Percentiles rank a stretch among this genome's conserved stretches.
phyloP scores from a whole-genome alignment of 1,139 yeast species.

The Insectozyma bohioensis region DNA sequence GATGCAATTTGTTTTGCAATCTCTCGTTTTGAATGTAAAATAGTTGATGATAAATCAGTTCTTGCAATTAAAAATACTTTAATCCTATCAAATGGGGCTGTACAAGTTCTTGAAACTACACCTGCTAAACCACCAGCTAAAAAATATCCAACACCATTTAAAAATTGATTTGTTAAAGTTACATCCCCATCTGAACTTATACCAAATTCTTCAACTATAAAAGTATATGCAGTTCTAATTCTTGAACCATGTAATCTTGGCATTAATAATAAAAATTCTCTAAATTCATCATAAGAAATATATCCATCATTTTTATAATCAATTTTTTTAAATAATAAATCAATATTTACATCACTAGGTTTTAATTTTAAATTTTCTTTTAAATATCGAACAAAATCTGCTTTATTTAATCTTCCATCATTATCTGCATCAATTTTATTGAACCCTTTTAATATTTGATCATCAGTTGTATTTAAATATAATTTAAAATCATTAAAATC shows the following conservation, averaged over 20 bases:
- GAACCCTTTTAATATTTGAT: conserved; percentile 71
- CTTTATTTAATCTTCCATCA: conserved; percentile 68
- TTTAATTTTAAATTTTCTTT: conserved; percentile 49
- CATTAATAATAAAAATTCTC: conserved; percentile 76
- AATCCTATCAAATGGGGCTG: conserved; percentile 95
- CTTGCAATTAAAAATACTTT: conserved; percentile 93
- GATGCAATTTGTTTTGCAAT: conserved; percentile 44
- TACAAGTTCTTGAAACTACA: conserved; percentile 93
- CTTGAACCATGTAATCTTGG: conserved; percentile 73
- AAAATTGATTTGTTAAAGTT: conserved; percentile 72
- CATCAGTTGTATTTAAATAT: conserved; percentile 63
- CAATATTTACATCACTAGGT: conserved; percentile 56
- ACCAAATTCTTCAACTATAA: conserved; percentile 77
- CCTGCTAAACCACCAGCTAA: conserved; percentile 96
- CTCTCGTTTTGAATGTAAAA: conserved; percentile 55
- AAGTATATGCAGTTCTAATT: conserved; percentile 77
- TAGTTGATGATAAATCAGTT: conserved; percentile 73
- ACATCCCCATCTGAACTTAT: conserved; percentile 90
- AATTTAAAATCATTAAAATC: conserved; percentile 62
- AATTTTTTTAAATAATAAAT: conserved; percentile 57
- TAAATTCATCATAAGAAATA: conserved; percentile 83
- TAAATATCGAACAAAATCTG: conserved; percentile 68
- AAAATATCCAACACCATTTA: conserved; percentile 86
- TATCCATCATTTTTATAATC: conserved; percentile 65
- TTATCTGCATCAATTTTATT: conserved; percentile 67